Evolutionary conservation across 1,284 basidiomycete species (phyloP), one percentile per base, ranked within the genome.

Genomic region (Tilletiopsis washingtonensis): DNA sequence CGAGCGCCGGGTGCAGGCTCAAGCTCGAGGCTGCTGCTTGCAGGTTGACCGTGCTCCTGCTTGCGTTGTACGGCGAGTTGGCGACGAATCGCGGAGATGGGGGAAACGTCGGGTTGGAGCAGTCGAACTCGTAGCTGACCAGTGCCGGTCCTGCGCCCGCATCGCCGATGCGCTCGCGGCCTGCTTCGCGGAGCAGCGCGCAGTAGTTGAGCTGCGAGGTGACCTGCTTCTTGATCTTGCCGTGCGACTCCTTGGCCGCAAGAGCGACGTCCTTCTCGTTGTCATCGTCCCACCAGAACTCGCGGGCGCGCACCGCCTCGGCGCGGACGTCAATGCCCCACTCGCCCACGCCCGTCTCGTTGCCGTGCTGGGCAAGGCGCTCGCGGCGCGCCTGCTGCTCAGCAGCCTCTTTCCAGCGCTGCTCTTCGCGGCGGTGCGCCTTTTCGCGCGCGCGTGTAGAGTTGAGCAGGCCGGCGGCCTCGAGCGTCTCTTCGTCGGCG

Each of bases 251-350:
- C 19, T 42, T 42, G 17, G 27, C 19, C 39, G 4, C 37, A 24
- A 20, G 25, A 11, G 17, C 20, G 20, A 14, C n/a, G 23, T 36
- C n/a, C 38, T 47, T 19, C 14, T 26, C 23, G 5, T 4, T 9
- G 9, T 53, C 53, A 21, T 67, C 61, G 11, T 45, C 50, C 65
- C 65, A 67, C 21, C 56, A 53, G 44, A 67, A 67, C 19, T 49
- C 39, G n/a, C 65, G 45, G 11, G 56, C 63, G n/a, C 51, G 24
- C 15, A 64, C 61, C 11, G 61, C 61, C 34, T 67, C 65, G 11
- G 56, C 59, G 5, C 56, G 29, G 37, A 64, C 59, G 21, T 54
- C 47, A 3, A 67, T 45, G 1, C 64, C 64, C 64, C 64, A 67
- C 21, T 59, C 49, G 29, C 63, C 61, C 23, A 62, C 49, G 2